Percentiles rank a stretch among this genome's conserved stretches.
Conservation (phyloP, 768 basidiomycete genomes). For the Collybiopsis luxurians region DNA sequence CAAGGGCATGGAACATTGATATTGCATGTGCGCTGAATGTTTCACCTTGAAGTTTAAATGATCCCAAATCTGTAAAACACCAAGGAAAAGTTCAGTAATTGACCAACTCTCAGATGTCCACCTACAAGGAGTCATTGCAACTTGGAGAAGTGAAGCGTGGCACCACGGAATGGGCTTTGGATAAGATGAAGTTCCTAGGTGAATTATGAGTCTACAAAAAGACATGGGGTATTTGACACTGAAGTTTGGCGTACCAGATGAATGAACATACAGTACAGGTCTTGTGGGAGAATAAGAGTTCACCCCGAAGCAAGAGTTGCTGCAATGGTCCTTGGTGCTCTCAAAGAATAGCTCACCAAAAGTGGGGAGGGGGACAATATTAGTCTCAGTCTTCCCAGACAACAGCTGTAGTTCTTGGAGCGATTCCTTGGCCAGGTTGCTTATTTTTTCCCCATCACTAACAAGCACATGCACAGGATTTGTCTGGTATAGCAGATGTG, state of each 20-base stretch:
- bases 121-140: slow-evolving; percentile 8
- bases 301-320: background rate
- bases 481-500: background rate
- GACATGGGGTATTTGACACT: background rate
- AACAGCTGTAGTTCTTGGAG: background rate
- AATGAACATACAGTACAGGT: background rate
- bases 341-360: background rate
- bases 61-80: slow-evolving; percentile 7
- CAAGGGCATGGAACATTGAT: slow-evolving; percentile 15
- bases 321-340: background rate
- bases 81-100: background rate
- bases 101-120: background rate
- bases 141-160: slow-evolving; percentile 1
- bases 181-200: slow-evolving; percentile 6
- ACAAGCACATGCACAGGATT: background rate
- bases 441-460: background rate
- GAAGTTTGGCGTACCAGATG: background rate
- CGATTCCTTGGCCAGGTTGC: background rate
- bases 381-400: background rate
- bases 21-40: slow-evolving; percentile 7
- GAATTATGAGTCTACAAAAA: background rate
- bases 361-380: background rate
- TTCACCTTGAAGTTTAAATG: slow-evolving; percentile 9
- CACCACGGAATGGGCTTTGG: slow-evolving; percentile 9
- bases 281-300: background rate